These are phyloP conservation scores for Debaryomyces tyrocola DNA, from an alignment of 805 yeast species.

Conservation along the genomic window DNA sequence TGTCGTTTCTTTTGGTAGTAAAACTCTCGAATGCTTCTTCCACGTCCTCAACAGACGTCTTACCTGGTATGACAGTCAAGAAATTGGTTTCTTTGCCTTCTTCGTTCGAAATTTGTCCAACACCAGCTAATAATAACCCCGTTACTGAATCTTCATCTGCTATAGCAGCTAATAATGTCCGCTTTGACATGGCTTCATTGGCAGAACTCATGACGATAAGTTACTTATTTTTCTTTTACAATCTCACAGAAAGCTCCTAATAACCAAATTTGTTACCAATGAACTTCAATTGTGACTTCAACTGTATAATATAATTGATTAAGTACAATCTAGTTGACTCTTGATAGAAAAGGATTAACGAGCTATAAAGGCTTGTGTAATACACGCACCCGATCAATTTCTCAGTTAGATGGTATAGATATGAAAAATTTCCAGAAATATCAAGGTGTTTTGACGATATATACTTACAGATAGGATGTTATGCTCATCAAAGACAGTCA, in stretches of 20 bases:
- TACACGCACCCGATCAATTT: not conserved
- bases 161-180: conserved; percentile 86
- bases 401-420: not conserved
- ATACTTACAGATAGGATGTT: not conserved
- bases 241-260: not conserved
- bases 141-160: conserved; percentile 98
- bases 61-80: conserved; percentile 70
- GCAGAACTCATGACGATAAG: conserved; percentile 24
- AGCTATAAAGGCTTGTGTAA: not conserved
- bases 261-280: too few relatives aligned
- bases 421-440: not conserved
- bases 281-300: not conserved
- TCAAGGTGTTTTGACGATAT: too few relatives aligned
- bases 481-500: not conserved
- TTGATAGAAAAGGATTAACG: not conserved
- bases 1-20: conserved; percentile 75
- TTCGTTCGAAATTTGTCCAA: conserved; percentile 76
- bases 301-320: not conserved
- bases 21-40: conserved; percentile 73
- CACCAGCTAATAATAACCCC: conserved; percentile 92
- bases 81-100: conserved; percentile 76
- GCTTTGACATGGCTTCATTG: conserved; percentile 54
- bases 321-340: not conserved
- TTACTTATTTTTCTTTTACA: not conserved
- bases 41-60: conserved; percentile 74